phyloP scores from a whole-genome alignment of 805 yeast species.

The Wickerhamomyces xylosicus region DNA sequence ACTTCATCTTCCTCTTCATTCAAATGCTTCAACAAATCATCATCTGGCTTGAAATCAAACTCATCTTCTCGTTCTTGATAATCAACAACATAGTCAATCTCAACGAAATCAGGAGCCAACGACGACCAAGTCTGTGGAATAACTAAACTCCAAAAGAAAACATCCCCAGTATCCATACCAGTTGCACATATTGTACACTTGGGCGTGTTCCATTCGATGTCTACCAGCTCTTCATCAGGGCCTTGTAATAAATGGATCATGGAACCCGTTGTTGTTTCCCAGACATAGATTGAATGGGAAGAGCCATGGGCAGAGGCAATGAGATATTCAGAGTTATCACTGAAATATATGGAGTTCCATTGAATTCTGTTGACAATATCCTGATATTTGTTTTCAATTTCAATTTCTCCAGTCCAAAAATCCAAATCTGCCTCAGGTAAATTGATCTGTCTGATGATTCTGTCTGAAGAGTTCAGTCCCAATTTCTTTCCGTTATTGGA shows the following conservation, averaged over 20 bases:
- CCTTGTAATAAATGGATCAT: constrained; percentile 84
- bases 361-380: constrained; percentile 83
- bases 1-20: constrained; percentile 53
- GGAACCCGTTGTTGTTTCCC: constrained; percentile 91
- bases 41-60: constrained; percentile 71
- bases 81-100: constrained; percentile 83
- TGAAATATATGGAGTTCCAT: constrained; percentile 77
- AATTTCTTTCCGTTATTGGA: constrained; percentile 51
- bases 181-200: constrained; percentile 70
- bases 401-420: constrained; percentile 33
- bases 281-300: constrained; percentile 79
- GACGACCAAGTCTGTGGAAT: constrained; percentile 95
- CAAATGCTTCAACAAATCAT: constrained; percentile 48
- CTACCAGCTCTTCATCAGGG: constrained; percentile 77
- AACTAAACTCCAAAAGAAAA: constrained; percentile 73
- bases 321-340: constrained; percentile 69
- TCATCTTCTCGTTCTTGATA: constrained; percentile 88
- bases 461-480: constrained; percentile 69
- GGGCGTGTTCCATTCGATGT: constrained; percentile 77
- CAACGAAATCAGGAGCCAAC: constrained; percentile 91
- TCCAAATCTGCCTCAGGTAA: constrained; percentile 26
- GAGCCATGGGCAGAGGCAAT: constrained; percentile 84
- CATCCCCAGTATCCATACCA: constrained; percentile 76
- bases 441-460: constrained; percentile 56
- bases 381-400: constrained; percentile 72